Conservation (phyloP, 768 basidiomycete species). For the Boletus rubroflammeus region DNA sequence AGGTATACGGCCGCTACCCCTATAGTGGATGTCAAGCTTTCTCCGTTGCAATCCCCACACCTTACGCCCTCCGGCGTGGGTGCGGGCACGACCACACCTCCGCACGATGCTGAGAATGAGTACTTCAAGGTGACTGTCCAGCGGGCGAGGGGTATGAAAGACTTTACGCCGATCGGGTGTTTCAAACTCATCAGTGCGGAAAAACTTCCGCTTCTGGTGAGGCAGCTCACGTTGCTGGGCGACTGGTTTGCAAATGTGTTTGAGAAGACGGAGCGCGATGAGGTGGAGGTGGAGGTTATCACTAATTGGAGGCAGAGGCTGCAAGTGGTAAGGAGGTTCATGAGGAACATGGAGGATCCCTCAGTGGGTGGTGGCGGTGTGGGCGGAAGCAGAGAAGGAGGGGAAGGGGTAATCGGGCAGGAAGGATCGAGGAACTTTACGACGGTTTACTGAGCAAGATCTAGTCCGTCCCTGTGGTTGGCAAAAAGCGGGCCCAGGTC, state of each 20-base stretch:
- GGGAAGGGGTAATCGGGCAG: slow-evolving; percentile 49
- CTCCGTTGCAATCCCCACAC: slow-evolving; percentile 19
- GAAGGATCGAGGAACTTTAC: slow-evolving; percentile 59
- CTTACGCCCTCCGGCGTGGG: slow-evolving; percentile 12
- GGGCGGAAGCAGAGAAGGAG: slow-evolving; percentile 14
- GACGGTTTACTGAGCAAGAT: slow-evolving; percentile 38
- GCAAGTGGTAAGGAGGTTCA: slow-evolving; percentile 73
- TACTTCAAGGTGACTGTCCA: slow-evolving; percentile 96
- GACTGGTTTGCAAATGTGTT: slow-evolving; percentile 92
- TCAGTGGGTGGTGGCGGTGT: slow-evolving; percentile 21
- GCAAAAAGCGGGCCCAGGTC: slow-evolving; percentile 3
- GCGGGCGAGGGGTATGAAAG: slow-evolving; percentile 84
- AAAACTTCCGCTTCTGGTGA: slow-evolving; percentile 79
- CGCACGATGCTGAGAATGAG: slow-evolving; percentile 76
- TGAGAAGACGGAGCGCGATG: slow-evolving; percentile 67
- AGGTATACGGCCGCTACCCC: slow-evolving; percentile 10
- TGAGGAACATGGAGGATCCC: slow-evolving; percentile 23
- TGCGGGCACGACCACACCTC: slow-evolving; percentile 2
- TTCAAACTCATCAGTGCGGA: slow-evolving; percentile 93
- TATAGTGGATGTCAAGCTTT: slow-evolving; percentile 13
- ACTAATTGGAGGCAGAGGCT: slow-evolving; percentile 87
- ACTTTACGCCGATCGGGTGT: slow-evolving; percentile 87
- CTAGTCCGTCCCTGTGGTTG: background rate
- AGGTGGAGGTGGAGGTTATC: slow-evolving; percentile 67
- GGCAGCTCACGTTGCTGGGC: slow-evolving; percentile 82